Evolutionary conservation across 345 rosid species (phyloP), one percentile per base, ranked within the genome.

Genomic region (Eucalyptus curtisii): DNA sequence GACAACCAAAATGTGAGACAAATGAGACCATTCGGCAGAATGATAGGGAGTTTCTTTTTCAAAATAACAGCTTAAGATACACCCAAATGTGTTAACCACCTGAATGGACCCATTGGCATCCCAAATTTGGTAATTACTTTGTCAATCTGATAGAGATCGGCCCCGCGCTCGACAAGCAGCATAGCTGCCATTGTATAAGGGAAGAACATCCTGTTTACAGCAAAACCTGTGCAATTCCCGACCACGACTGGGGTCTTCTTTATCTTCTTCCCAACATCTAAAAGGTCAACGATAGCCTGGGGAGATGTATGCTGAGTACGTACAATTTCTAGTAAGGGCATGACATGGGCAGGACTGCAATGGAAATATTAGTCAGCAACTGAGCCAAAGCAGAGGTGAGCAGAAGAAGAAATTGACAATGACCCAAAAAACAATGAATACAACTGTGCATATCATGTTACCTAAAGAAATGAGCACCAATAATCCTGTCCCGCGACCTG

Each of bases 391-490:
- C 25, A 52, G 27, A 86, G 13, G 27, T 55, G 59, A 7, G 40
- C 47, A 44, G 87, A 14, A 57, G 24, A 44, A 88, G 87, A 87
- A 86, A 52, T 19, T 14, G 79, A 42, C 40, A 87, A 15, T 50
- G 49, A 30, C 81, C 81, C 55, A 89, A 87, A 85, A 44, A 30
- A 55, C 14, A 76, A 76, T 24, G 87, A 37, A 37, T 20, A 76
- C 27, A 37, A 76, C 82, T 8, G 0, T 76, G 82, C 82, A 76
- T 37, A 37, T 76, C 47, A 64, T 86, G 48, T 64, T 93, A 98
- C 99, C 99, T 97, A 89, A 98, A 98, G 94, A 98, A 98, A 94
- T 98, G 99, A 89, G 98, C 99, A 59, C 99, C 99, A 81, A 97
- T 88, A 85, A 98, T 96, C 87, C 99, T 92, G 90, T 96, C 96